These are phyloP conservation scores for Stagonosporopsis tanaceti DNA, from an alignment of 2,329 filamentous ascomycete genomes.

Conservation along the genomic window DNA sequence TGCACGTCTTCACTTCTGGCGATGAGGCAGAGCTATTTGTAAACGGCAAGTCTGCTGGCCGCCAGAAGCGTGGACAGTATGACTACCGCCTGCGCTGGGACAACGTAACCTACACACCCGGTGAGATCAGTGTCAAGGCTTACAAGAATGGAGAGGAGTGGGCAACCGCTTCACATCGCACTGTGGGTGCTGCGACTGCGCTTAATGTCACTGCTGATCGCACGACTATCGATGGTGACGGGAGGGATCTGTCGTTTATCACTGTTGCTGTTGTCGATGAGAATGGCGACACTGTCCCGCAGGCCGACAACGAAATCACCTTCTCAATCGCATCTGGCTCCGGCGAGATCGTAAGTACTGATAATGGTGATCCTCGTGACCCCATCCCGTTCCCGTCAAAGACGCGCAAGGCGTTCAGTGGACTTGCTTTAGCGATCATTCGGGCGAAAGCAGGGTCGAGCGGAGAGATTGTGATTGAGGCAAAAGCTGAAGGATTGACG, in stretches of 20 bases:
- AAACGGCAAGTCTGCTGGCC: slow-evolving; percentile 59
- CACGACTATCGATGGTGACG: slow-evolving; percentile 50
- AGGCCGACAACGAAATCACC: slow-evolving; percentile 53
- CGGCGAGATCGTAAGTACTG: slow-evolving; percentile 59
- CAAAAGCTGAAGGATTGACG: slow-evolving; percentile 10
- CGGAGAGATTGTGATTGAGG: slow-evolving; percentile 26
- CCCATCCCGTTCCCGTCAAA: slow-evolving; percentile 31
- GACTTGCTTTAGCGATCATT: slow-evolving; percentile 35
- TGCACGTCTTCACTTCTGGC: slow-evolving; percentile 62
- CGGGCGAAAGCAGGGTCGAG: slow-evolving; percentile 14
- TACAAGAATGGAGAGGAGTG: slow-evolving; percentile 59
- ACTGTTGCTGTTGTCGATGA: slow-evolving; percentile 56
- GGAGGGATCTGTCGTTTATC: slow-evolving; percentile 58
- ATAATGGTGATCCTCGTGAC: slow-evolving; percentile 57
- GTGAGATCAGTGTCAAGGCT: slow-evolving; percentile 57
- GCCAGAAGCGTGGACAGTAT: slow-evolving; percentile 43
- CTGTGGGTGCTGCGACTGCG: slow-evolving; percentile 51
- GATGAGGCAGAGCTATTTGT: slow-evolving; percentile 65
- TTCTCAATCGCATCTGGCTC: slow-evolving; percentile 53
- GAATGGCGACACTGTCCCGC: slow-evolving; percentile 55
- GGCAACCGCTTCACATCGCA: slow-evolving; percentile 55
- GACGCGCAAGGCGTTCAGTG: slow-evolving; percentile 36
- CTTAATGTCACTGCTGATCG: slow-evolving; percentile 55
- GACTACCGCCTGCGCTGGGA: slow-evolving; percentile 65
- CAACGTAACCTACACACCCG: slow-evolving; percentile 58